Evolutionary conservation across 2,329 filamentous ascomycete genomes (phyloP), one percentile per base, ranked within the genome.

Genomic region (Cladobotryum protrusum): DNA sequence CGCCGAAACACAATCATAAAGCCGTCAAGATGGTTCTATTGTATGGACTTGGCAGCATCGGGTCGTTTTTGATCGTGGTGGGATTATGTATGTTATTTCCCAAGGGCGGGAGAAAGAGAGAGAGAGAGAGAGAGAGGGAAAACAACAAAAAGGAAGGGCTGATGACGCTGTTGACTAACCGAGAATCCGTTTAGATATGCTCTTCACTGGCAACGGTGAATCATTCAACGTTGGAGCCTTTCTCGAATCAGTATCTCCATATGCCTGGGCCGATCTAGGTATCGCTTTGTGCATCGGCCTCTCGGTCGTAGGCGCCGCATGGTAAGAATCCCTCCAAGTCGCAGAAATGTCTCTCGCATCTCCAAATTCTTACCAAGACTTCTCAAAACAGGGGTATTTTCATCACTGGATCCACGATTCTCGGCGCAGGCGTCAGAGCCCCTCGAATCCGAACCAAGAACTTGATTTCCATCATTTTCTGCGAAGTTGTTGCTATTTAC

Each of bases 391-490:
- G 93, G 93, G 93, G 95, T 63, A 99, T 99, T 70, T 93, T 99
- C 74, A 93, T 97, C 61, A 99, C 93, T 33, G 95, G 95, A 61
- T 95, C 91, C 52, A 96, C 93, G 52, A 99, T 99, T 68, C 81
- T 99, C 59, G 95, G 95, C 64, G 93, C 89, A 61, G 93, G 93
- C 75, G 93, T 99, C 65, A 92, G 88, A 71, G 92, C 93, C 42
- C 95, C 95, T 35, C 87, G 93, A 62, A 99, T 99, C 73, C 89
- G 93, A 69, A 99, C 93, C 56, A 99, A 99, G 84, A 99, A 99
- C 78, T 73, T 99, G 65, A 97, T 99, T 69, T 97, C 92, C 63
- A 99, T 99, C 72, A 97, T 99, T 74, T 99, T 99, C 75, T 99
- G 93, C 77, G 93, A 99, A 75, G 93, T 99, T 65, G 93, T 99